These are phyloP conservation scores for Bauhinia variegata DNA, from an alignment of 306 rosid genomes.

Conservation along the genomic window DNA sequence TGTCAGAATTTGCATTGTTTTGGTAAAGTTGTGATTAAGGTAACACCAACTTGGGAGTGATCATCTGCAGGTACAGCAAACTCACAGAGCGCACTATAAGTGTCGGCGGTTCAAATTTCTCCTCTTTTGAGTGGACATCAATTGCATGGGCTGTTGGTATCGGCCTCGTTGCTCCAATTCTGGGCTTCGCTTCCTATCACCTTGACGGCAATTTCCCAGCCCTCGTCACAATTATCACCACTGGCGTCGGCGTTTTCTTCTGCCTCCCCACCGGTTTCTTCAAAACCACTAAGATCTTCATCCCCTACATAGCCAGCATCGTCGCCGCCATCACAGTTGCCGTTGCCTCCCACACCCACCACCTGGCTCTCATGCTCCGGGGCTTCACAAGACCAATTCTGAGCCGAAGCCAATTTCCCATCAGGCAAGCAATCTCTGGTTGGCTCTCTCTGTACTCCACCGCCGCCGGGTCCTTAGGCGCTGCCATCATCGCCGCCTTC, in stretches of 20 bases:
- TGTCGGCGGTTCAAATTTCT: slow-evolving; percentile 33
- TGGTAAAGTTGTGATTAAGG: not conserved
- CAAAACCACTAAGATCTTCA: slow-evolving; percentile 60
- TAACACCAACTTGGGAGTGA: not conserved
- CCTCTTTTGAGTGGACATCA: slow-evolving; percentile 76
- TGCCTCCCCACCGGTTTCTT: slow-evolving; percentile 80
- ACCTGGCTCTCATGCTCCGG: slow-evolving; percentile 71
- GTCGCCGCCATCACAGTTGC: slow-evolving; percentile 63
- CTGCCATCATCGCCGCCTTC: slow-evolving; percentile 70
- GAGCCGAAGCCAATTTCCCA: slow-evolving; percentile 40
- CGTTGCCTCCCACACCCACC: slow-evolving; percentile 76
- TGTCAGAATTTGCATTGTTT: slow-evolving; percentile 34
- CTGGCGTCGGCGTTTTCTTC: slow-evolving; percentile 63
- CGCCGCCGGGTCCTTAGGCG: slow-evolving; percentile 53
- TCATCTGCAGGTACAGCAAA: slow-evolving; percentile 61
- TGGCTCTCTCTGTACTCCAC: slow-evolving; percentile 64
- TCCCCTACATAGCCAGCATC: slow-evolving; percentile 65
- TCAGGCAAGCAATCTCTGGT: slow-evolving; percentile 51
- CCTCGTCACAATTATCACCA: slow-evolving; percentile 52
- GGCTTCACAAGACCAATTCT: slow-evolving; percentile 51
- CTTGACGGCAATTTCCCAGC: slow-evolving; percentile 68
- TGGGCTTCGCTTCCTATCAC: slow-evolving; percentile 57
- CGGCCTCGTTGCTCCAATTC: slow-evolving; percentile 62
- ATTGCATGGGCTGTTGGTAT: slow-evolving; percentile 82
- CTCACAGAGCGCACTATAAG: slow-evolving; percentile 57